Base-by-base conservation (phyloP, 208 protist genomes). In the Trypanosoma platydactyli region DNA sequence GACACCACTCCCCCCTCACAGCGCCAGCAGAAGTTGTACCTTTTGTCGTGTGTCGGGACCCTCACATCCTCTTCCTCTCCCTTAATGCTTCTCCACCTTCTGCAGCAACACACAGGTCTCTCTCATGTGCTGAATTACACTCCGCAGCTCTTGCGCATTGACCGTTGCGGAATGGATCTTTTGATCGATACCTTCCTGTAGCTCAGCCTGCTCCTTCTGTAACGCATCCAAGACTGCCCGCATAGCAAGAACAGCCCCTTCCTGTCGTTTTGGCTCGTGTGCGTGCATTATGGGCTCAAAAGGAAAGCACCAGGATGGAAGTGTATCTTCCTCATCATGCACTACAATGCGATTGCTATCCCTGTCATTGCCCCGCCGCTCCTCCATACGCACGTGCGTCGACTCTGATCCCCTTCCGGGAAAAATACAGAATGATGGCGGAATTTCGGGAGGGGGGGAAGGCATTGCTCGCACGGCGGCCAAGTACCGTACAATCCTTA, bases 121-220 rank as follows among this genome's bases (percentile, higher is more conserved):
- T 33, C 83, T 69, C 42, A 87, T 63, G 11, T 58, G 52, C 18
- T 73, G 38, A 30, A 92, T 64, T 20, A 74, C 46, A 22, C 41
- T 27, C 18, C 81, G 78, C 3, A 86, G n/a, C 29, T 73, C 56
- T 1, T 77, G 69, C 20, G 77, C 68, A 46, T 71, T 56, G 12
- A 59, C 67, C n/a, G 51, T 57, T 9, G 83, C 72, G 13, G 71
- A 65, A 4, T 56, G 41, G 22, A 88, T 78, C 6, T 45, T 62
- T 35, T 72, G 68, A 29, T 73, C 75, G 62, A 76, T 84, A 6
- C 65, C 25, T 27, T 25, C 58, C 33, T 73, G 69, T 60, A 89
- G 38, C 57, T 79, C 70, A 5, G 56, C 48, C 27, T 86, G 80
- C 64, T 92, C 86, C 27, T 82, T 49, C 53, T 80, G 63, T 27